Conservation (phyloP, 208 protist genomes). For the Leptomonas pyrrhocoris region DNA sequence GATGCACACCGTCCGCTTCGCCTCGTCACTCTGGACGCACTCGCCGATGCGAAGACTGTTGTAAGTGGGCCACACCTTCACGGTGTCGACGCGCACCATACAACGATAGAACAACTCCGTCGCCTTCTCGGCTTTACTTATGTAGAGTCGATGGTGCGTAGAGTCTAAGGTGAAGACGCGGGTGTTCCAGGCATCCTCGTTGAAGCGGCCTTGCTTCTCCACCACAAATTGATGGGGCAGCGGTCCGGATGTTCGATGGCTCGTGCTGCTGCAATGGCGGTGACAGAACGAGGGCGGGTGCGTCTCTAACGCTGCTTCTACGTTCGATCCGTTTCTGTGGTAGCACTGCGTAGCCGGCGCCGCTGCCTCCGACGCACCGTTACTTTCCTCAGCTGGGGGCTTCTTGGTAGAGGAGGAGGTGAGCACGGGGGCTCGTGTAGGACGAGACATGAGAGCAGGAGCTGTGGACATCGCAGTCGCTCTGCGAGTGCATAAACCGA, state of each 20-base stretch:
- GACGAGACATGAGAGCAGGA: too few species aligned
- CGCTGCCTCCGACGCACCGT: neutral
- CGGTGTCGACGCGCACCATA: conserved; percentile 22
- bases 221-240: conserved; percentile 16
- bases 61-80: conserved; percentile 18
- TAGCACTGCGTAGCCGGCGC: neutral
- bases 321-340: too few species aligned
- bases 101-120: conserved; percentile 17
- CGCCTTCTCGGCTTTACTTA: conserved; percentile 19
- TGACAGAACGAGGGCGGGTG: neutral
- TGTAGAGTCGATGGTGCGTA: neutral
- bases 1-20: conserved; percentile 22
- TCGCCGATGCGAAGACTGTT: neutral
- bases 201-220: conserved; percentile 30
- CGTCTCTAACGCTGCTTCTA: conserved; percentile 7
- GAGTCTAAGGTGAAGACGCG: conserved; percentile 24
- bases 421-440: too few species aligned
- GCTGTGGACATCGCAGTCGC: too few species aligned
- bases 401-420: too few species aligned
- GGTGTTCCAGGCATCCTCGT: conserved; percentile 16
- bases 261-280: neutral
- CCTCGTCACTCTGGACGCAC: neutral
- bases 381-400: too few species aligned
- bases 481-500: too few species aligned
- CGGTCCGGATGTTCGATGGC: too few species aligned